Evolutionary conservation across 2,329 filamentous ascomycete genomes (phyloP).

Genomic region (Dactylellina haptotyla): DNA sequence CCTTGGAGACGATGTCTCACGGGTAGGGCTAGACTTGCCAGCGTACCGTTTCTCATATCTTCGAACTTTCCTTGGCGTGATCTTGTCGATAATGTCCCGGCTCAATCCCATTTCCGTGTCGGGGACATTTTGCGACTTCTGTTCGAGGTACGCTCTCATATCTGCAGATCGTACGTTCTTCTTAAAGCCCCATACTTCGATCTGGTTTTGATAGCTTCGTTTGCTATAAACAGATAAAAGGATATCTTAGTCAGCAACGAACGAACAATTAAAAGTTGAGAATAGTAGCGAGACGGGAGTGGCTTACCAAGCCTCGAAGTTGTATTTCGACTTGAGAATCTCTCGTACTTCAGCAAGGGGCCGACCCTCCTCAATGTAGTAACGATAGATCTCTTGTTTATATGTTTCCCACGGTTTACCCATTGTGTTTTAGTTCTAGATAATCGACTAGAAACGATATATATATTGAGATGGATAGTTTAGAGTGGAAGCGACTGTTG

Average conservation of each 20-base stretch:
- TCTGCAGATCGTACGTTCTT: conserved; percentile 53
- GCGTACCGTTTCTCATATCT: conserved; percentile 53
- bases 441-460: conserved; percentile 13
- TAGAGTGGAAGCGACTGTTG: conserved; percentile 24
- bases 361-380: conserved; percentile 51
- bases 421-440: conserved; percentile 42
- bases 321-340: conserved; percentile 52
- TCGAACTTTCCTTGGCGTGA: conserved; percentile 51
- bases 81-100: conserved; percentile 52
- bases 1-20: conserved; percentile 38
- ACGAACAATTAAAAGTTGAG: neutral
- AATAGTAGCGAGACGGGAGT: conserved; percentile 4
- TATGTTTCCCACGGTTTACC: conserved; percentile 54
- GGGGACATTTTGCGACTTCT: conserved; percentile 46
- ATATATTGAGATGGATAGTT: conserved; percentile 17
- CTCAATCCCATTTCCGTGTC: conserved; percentile 52
- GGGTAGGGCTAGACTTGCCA: conserved; percentile 44
- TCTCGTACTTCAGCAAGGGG: conserved; percentile 52
- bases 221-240: conserved; percentile 32
- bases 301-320: conserved; percentile 52
- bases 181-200: conserved; percentile 54
- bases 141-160: conserved; percentile 52
- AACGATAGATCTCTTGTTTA: conserved; percentile 53
- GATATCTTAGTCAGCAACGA: conserved; percentile 42
- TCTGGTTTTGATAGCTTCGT: conserved; percentile 54